phyloP scores from a whole-genome alignment of 2,329 filamentous ascomycete genomes.

The Paradendryphiella salina region DNA sequence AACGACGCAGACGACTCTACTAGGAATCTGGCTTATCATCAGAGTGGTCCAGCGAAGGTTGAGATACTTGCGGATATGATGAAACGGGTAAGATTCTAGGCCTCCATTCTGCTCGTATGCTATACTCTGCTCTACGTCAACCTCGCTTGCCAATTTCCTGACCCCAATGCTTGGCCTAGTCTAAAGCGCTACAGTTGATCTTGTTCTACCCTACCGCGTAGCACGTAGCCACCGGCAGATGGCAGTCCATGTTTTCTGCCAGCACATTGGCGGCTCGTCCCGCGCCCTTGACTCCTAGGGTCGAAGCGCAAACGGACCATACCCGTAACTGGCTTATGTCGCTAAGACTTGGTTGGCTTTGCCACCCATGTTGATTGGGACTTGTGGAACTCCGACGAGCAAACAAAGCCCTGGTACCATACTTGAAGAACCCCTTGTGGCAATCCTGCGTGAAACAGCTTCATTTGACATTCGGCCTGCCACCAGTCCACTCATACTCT shows the following conservation, averaged over 20 bases:
- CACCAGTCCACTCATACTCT: constrained; percentile 17
- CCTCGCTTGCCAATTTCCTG: not conserved
- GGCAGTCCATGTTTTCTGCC: not conserved
- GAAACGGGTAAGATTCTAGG: not conserved
- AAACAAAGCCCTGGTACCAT: constrained; percentile 3
- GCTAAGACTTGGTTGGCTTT: not conserved
- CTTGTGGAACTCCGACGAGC: constrained; percentile 8
- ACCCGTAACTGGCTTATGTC: not conserved
- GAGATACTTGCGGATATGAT: constrained; percentile 4
- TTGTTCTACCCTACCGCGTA: not conserved
- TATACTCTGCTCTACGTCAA: not conserved
- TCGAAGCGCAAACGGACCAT: constrained; percentile 14
- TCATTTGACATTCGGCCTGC: constrained; percentile 18
- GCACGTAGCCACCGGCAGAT: not conserved
- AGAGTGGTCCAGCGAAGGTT: constrained; percentile 2
- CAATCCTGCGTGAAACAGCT: constrained; percentile 13
- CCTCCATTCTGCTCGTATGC: not conserved
- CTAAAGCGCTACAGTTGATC: not conserved
- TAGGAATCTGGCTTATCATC: constrained; percentile 26
- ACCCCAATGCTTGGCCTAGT: not conserved
- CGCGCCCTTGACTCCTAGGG: constrained; percentile 17
- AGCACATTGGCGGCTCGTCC: constrained; percentile 28
- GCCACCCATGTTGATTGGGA: constrained; percentile 18
- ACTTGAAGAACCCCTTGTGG: constrained; percentile 6
- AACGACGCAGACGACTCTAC: constrained; percentile 10